phyloP scores from a whole-genome alignment of 495 filamentous ascomycete species.

The Pyrenula aspistea region DNA sequence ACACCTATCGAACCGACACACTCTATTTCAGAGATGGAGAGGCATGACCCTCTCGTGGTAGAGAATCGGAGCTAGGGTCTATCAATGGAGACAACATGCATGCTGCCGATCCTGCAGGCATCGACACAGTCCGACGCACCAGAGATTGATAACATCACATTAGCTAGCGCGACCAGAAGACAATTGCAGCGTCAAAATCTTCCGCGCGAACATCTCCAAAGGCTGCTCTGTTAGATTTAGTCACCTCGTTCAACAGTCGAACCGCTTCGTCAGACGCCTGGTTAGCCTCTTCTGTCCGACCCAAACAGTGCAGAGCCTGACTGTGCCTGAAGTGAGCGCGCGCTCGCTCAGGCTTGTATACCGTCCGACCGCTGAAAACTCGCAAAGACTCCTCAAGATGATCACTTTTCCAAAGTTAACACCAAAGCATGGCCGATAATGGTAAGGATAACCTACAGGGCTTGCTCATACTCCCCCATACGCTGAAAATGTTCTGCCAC shows the following conservation, averaged over 20 bases:
- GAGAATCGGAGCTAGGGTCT: too few species aligned
- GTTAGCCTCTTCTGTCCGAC: not conserved
- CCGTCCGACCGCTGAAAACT: not conserved
- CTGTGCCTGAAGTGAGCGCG: not conserved
- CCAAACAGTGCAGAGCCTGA: not conserved
- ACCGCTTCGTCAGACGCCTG: too few species aligned
- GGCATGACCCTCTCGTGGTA: too few species aligned
- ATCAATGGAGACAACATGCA: too few species aligned
- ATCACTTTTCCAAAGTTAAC: too few species aligned
- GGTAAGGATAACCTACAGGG: constrained; percentile 10
- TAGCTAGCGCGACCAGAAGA: constrained; percentile 12
- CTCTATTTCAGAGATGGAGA: too few species aligned
- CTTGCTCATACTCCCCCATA: constrained; percentile 6
- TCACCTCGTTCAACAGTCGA: not conserved
- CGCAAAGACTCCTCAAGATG: not conserved
- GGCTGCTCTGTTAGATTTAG: too few species aligned
- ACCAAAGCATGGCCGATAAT: too few species aligned
- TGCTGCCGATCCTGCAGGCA: too few species aligned
- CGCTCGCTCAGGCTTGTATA: not conserved
- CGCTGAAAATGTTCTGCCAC: constrained; percentile 18
- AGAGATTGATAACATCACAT: too few species aligned
- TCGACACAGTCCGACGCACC: too few species aligned
- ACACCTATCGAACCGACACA: too few species aligned
- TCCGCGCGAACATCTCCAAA: constrained; percentile 1
- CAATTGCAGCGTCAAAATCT: constrained; percentile 8